Evolutionary conservation across 1,284 basidiomycete genomes (phyloP).

Genomic region (Rhodotorula sp.): DNA sequence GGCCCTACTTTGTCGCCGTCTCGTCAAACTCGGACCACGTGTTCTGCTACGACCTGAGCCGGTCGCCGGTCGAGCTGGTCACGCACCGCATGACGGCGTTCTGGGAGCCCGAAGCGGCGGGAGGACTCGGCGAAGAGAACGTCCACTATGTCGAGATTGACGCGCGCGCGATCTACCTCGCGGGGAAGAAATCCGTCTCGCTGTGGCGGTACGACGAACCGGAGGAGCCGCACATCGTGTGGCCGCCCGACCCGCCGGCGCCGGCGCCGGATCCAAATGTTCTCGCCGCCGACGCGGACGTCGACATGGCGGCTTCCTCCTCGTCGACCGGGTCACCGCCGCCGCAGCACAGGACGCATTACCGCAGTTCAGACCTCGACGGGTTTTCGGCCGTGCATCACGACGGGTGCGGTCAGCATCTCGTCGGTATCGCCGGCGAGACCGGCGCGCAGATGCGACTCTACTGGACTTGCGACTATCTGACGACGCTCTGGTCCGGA

Average conservation of each 20-base stretch:
- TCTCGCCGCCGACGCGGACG: no score
- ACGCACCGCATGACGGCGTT: neutral
- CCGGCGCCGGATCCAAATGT: no score
- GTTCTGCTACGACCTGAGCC: neutral
- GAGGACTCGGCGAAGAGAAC: neutral
- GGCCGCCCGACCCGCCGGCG: slow-evolving; percentile 4
- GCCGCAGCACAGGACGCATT: neutral
- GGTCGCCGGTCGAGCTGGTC: neutral
- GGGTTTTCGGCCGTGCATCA: slow-evolving; percentile 19
- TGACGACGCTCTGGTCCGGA: neutral
- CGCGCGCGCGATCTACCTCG: slow-evolving; percentile 1
- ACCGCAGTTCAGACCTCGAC: neutral
- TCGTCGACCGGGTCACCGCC: no score
- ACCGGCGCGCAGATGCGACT: neutral
- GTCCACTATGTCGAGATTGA: slow-evolving; percentile 26
- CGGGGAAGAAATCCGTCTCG: slow-evolving; percentile 1
- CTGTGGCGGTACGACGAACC: neutral
- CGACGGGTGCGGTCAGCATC: slow-evolving; percentile 8
- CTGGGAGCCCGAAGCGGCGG: neutral
- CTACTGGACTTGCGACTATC: slow-evolving; percentile 14
- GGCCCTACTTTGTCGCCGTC: slow-evolving; percentile 2
- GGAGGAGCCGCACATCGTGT: neutral
- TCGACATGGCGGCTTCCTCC: no score
- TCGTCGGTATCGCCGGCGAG: slow-evolving; percentile 3
- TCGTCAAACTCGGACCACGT: neutral